These are phyloP conservation scores for Fraxinus nigra DNA, from an alignment of 305 asterid genomes.

Conservation along the genomic window DNA sequence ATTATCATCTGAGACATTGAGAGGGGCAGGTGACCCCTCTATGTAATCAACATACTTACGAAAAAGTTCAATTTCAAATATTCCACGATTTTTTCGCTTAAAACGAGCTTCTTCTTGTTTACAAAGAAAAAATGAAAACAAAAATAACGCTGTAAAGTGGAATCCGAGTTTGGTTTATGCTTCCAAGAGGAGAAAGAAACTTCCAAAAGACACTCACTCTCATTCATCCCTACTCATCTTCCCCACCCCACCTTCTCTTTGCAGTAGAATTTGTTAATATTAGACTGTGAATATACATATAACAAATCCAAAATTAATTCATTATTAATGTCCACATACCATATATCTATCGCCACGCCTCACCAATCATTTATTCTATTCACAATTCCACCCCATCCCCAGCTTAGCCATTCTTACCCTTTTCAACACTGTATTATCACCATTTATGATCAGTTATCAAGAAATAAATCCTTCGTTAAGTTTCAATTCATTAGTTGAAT, in stretches of 20 bases:
- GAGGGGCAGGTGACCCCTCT: background rate
- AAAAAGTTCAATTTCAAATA: background rate
- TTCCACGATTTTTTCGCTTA: background rate
- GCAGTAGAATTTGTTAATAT: background rate
- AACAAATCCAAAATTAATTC: background rate
- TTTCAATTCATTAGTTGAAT: background rate
- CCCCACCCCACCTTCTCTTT: background rate
- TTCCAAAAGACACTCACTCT: slow-evolving; percentile 16
- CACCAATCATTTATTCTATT: slow-evolving; percentile 21
- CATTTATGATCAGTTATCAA: background rate
- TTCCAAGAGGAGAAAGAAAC: slow-evolving; percentile 15
- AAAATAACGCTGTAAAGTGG: background rate
- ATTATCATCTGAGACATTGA: background rate
- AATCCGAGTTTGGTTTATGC: background rate
- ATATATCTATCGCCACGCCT: background rate
- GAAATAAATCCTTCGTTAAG: background rate
- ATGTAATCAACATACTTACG: too few relatives aligned
- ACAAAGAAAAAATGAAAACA: background rate
- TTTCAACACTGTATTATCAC: background rate
- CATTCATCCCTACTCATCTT: slow-evolving; percentile 3
- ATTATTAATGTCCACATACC: background rate
- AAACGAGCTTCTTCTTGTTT: background rate
- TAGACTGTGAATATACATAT: background rate
- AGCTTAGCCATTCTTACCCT: background rate
- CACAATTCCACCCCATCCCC: background rate